Conservation (phyloP, 2,329 filamentous ascomycete genomes). For the Thelonectria blattea region DNA sequence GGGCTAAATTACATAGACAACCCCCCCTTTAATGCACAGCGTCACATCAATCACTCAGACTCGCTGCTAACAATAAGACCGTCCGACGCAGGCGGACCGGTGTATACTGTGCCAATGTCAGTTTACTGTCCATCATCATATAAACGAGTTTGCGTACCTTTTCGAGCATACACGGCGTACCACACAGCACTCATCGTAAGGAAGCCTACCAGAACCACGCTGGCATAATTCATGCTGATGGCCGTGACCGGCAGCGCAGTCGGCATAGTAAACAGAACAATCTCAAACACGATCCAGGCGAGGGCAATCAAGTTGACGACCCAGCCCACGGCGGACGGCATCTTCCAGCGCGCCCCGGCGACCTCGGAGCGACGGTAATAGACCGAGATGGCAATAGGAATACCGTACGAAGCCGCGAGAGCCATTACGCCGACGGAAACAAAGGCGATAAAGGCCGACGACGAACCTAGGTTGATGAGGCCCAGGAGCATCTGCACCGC, state of each 20-base stretch:
- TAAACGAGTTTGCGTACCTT: slow-evolving; percentile 20
- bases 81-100: slow-evolving; percentile 33
- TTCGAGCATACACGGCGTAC: slow-evolving; percentile 61
- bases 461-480: slow-evolving; percentile 79
- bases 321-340: slow-evolving; percentile 69
- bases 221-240: slow-evolving; percentile 69
- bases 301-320: slow-evolving; percentile 71
- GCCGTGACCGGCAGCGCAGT: slow-evolving; percentile 63
- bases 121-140: neutral
- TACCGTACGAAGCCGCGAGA: slow-evolving; percentile 74
- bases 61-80: slow-evolving; percentile 20
- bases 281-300: slow-evolving; percentile 71
- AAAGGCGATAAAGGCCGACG: slow-evolving; percentile 78
- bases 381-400: slow-evolving; percentile 75
- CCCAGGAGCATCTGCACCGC: slow-evolving; percentile 73
- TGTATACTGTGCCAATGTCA: slow-evolving; percentile 25
- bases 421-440: slow-evolving; percentile 82
- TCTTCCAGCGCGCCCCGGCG: slow-evolving; percentile 67
- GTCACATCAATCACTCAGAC: neutral
- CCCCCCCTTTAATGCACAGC: too few relatives aligned
- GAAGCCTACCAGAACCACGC: slow-evolving; percentile 70
- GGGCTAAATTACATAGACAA: too few relatives aligned
- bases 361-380: slow-evolving; percentile 68
- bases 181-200: slow-evolving; percentile 63
- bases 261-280: slow-evolving; percentile 81